Evolutionary conservation across 306 rosid species (phyloP), one percentile per base, ranked within the genome.

Genomic region (Quercus glauca): DNA sequence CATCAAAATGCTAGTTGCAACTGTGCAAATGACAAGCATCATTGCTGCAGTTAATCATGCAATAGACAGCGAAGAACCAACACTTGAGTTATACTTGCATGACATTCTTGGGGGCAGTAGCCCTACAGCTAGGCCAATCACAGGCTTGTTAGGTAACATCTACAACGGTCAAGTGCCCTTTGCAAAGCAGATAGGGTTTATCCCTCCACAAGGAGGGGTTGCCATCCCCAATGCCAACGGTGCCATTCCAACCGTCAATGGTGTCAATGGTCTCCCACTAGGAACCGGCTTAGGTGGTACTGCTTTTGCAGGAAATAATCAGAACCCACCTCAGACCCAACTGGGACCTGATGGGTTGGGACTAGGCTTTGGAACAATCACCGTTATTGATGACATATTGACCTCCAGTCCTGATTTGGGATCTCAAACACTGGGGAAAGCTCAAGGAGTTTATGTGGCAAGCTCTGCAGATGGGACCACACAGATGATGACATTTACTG

Each of bases 241-340:
- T 25, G 91, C 86, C 51, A 49, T 78, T 69, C 85, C 89, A 2
- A 89, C 90, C 2, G 84, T 82, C 18, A 89, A 89, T 61, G 92
- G 92, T 8, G 79, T 75, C 82, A 89, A 69, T 18, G 92, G 92
- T 14, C 85, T 86, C 28, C 92, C 92, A 20, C 79, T 89, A n/a
- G 90, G 90, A 60, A 86, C 90, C 0, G 92, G 89, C 79, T 73
- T 86, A 80, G 79, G 84, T 15, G 92, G 92, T 23, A 89, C 92
- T 4, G 18, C 82, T 73, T 86, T 82, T 61, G 86, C 85, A 10
- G 87, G 90, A 53, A 52, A 71, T 75, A 13, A 29, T 14, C 80
- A 75, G 73, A 80, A 81, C 71, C 23, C 8, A 17, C 85, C 82
- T 26, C 85, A 73, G 73, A 82, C 82, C 23, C 90, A 61, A 21